A percentile compares a stretch with the other conserved stretches of the same genome.
These are phyloP conservation scores for Arctostaphylos glauca DNA, from an alignment of 148 eudicot species.

Conservation along the genomic window DNA sequence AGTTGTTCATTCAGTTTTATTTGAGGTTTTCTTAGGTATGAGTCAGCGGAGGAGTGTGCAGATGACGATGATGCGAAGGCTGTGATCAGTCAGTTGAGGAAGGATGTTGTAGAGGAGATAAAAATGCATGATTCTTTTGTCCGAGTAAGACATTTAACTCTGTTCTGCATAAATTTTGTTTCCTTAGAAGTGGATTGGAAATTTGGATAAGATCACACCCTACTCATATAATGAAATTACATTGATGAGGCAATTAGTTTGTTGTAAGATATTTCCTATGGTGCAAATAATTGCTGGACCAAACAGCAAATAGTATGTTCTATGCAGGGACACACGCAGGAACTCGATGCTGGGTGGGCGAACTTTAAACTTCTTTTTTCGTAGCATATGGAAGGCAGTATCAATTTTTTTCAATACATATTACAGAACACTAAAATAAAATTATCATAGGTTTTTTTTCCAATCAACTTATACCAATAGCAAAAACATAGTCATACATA, in stretches of 20 bases:
- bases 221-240: neutral
- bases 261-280: neutral
- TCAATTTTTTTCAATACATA: too few relatives aligned
- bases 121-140: conserved; percentile 77
- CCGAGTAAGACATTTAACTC: conserved; percentile 47
- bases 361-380: too few relatives aligned
- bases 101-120: conserved; percentile 60
- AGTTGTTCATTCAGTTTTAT: neutral
- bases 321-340: too few relatives aligned
- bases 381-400: too few relatives aligned
- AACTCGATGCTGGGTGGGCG: too few relatives aligned
- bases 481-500: too few relatives aligned
- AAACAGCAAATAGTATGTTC: neutral
- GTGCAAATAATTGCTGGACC: neutral
- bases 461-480: too few relatives aligned
- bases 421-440: too few relatives aligned
- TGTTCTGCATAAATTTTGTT: neutral
- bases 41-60: conserved; percentile 84
- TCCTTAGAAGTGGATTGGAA: neutral
- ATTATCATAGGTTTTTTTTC: too few relatives aligned
- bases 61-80: conserved; percentile 87
- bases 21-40: conserved; percentile 48
- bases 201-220: neutral
- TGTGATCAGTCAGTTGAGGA: conserved; percentile 59
- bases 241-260: neutral